Evolutionary conservation across 352 stramenopile genomes (phyloP).

Genomic region (Elongisporangium anandrum): DNA sequence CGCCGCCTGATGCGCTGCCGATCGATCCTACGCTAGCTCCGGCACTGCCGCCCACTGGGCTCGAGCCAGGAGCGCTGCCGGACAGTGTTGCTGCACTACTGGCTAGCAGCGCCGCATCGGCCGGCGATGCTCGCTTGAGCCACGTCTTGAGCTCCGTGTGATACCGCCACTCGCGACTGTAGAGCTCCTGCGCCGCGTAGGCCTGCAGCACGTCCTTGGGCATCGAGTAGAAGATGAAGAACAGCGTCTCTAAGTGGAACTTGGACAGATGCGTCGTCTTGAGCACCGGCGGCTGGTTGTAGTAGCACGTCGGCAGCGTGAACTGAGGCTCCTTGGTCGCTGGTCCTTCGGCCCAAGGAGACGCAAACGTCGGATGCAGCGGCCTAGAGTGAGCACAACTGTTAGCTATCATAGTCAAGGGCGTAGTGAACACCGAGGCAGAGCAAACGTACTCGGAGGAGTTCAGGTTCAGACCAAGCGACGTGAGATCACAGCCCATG

Average conservation of each 20-base stretch:
- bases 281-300: slow-evolving; percentile 94
- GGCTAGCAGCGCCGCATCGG: slow-evolving; percentile 55
- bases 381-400: slow-evolving; percentile 23
- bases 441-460: slow-evolving; percentile 59
- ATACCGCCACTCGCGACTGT: slow-evolving; percentile 96
- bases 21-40: slow-evolving; percentile 57
- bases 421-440: background rate
- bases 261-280: slow-evolving; percentile 98
- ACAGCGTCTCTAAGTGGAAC: slow-evolving; percentile 98
- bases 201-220: slow-evolving; percentile 97
- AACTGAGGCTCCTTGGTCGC: slow-evolving; percentile 83
- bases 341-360: slow-evolving; percentile 68
- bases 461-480: slow-evolving; percentile 82
- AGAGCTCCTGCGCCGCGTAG: slow-evolving; percentile 86
- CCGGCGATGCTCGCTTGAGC: slow-evolving; percentile 87
- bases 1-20: slow-evolving; percentile 39
- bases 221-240: slow-evolving; percentile 99
- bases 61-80: slow-evolving; percentile 27
- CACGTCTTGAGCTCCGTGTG: slow-evolving; percentile 97
- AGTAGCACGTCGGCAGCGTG: slow-evolving; percentile 82
- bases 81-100: slow-evolving; percentile 8
- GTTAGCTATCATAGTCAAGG: slow-evolving; percentile 1
- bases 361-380: slow-evolving; percentile 79
- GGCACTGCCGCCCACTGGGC: slow-evolving; percentile 11
- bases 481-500: slow-evolving; percentile 79